Evolutionary conservation across 345 rosid genomes (phyloP).

Genomic region (Raphanus sativus): DNA sequence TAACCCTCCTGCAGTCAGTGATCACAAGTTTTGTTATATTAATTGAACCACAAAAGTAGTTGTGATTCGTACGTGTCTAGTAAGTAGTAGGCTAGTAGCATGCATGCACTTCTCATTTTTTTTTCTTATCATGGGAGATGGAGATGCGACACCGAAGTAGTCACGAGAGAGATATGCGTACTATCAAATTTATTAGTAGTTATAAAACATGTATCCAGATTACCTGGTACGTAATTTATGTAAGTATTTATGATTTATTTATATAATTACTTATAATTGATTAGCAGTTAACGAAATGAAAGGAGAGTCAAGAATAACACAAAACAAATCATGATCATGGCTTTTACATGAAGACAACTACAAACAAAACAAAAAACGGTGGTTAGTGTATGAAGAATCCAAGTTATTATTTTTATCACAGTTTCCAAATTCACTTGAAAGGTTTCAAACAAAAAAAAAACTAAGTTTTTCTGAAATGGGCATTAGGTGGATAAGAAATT

Average conservation of each 20-base stretch:
- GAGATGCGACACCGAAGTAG: conserved; percentile 3
- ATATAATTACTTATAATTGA: not conserved
- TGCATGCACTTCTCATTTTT: conserved; percentile 26
- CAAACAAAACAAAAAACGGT: not conserved
- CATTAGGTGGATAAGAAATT: not conserved
- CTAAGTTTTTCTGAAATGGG: not conserved
- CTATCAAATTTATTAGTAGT: conserved; percentile 2
- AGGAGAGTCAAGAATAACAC: not conserved
- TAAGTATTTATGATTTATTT: not conserved
- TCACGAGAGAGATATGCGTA: conserved; percentile 25
- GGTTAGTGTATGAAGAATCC: conserved; percentile 21
- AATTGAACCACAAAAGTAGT: conserved; percentile 26
- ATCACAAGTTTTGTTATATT: conserved; percentile 46
- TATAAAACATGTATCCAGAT: not conserved
- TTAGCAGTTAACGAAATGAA: not conserved
- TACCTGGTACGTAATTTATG: not conserved
- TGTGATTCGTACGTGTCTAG: conserved; percentile 12
- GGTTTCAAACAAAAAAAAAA: not conserved
- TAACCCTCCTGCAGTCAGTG: conserved; percentile 82
- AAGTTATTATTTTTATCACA: not conserved
- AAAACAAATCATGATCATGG: conserved; percentile 6
- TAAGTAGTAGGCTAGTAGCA: not conserved
- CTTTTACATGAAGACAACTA: conserved; percentile 5
- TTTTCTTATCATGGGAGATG: not conserved
- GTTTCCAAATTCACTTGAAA: not conserved